A percentile compares a stretch with the other conserved stretches of the same genome.
Evolutionary conservation across 2,329 filamentous ascomycete species (phyloP).

Genomic region (Alternaria gansuensis): DNA sequence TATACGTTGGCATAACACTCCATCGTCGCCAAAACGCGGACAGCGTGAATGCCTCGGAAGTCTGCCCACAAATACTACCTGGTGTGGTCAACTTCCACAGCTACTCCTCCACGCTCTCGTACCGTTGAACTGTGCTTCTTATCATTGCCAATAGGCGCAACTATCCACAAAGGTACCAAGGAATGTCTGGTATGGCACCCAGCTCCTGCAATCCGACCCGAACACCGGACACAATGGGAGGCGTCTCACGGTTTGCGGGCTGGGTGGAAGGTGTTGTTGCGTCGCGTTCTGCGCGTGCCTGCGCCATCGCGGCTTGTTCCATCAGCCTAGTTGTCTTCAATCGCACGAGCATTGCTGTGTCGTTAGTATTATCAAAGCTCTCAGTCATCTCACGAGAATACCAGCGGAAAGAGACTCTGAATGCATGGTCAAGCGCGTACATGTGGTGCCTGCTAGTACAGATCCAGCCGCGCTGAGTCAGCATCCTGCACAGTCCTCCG

Average conservation of each 20-base stretch:
- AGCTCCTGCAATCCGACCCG: constrained; percentile 43
- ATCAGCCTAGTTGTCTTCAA: neutral
- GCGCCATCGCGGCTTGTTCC: constrained; percentile 2
- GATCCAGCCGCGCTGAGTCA: constrained; percentile 9
- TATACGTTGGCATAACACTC: neutral
- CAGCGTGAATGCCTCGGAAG: too few species aligned
- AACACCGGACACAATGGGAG: constrained; percentile 61
- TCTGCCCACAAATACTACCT: neutral
- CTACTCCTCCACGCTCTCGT: constrained; percentile 48
- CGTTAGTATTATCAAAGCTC: neutral
- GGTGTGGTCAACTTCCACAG: constrained; percentile 31
- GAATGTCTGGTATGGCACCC: constrained; percentile 47
- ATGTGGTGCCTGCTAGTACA: neutral
- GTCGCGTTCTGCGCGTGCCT: constrained; percentile 18
- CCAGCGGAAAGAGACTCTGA: neutral
- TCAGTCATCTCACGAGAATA: neutral
- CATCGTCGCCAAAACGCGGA: neutral
- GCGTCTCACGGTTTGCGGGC: constrained; percentile 46
- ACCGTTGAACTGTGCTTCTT: constrained; percentile 47
- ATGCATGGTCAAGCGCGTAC: constrained; percentile 1
- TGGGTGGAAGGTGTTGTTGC: constrained; percentile 42
- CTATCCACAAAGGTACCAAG: constrained; percentile 49
- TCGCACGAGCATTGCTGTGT: neutral
- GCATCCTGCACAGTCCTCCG: neutral
- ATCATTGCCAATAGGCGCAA: constrained; percentile 45